Evolutionary conservation across 2,329 filamentous ascomycete genomes (phyloP).

Genomic region (Ophiosphaerella herpotricha): DNA sequence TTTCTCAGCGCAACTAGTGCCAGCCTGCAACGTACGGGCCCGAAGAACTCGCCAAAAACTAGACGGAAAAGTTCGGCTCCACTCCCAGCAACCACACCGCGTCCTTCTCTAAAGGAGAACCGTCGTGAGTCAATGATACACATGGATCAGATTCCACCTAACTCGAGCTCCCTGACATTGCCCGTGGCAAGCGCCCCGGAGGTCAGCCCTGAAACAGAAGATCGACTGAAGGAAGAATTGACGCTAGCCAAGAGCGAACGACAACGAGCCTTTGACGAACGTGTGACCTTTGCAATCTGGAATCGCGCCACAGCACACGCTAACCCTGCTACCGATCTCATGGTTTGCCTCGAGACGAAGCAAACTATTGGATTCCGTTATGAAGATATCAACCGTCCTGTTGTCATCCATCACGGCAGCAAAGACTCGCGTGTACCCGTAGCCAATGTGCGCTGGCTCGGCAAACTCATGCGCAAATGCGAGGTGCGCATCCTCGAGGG

Average conservation of each 20-base stretch:
- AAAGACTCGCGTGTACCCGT: constrained; percentile 90
- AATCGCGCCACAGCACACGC: constrained; percentile 86
- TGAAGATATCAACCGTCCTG: constrained; percentile 87
- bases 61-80: constrained; percentile 37
- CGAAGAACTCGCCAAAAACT: constrained; percentile 55
- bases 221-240: constrained; percentile 55
- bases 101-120: constrained; percentile 36
- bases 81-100: constrained; percentile 12
- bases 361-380: constrained; percentile 96
- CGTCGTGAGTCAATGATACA: constrained; percentile 54
- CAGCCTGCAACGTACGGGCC: constrained; percentile 64
- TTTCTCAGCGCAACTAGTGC: constrained; percentile 93
- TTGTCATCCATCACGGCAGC: constrained; percentile 93
- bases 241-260: constrained; percentile 72
- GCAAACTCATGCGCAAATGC: constrained; percentile 89
- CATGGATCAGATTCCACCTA: constrained; percentile 55
- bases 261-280: constrained; percentile 76
- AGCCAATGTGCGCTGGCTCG: constrained; percentile 93
- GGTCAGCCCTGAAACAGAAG: constrained; percentile 36
- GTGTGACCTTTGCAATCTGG: constrained; percentile 93
- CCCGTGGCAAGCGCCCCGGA: constrained; percentile 31
- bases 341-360: constrained; percentile 88
- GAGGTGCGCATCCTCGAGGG: constrained; percentile 89
- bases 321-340: constrained; percentile 89
- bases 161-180: constrained; percentile 39